Percentiles rank a stretch among this genome's conserved stretches.
Conservation (phyloP, 1,284 basidiomycete genomes). For the Sporisorium reilianum region DNA sequence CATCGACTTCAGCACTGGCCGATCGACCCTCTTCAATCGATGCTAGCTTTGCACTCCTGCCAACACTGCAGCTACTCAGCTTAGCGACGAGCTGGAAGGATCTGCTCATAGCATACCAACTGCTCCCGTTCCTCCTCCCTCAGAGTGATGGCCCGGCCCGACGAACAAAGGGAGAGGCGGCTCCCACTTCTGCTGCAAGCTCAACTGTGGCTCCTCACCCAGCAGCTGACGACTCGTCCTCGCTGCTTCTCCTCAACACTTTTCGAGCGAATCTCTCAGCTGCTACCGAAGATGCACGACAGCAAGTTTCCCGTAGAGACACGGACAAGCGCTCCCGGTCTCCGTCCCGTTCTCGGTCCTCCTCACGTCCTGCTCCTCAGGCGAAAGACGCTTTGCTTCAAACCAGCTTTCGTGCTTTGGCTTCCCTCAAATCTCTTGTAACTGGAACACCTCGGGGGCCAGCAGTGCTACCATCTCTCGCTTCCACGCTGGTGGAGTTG, state of each 20-base stretch:
- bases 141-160: neutral
- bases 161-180: neutral
- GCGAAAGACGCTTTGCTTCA: neutral
- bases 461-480: conserved; percentile 35
- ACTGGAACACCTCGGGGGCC: conserved; percentile 24
- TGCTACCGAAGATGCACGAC: conserved; percentile 6
- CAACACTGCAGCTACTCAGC: conserved; percentile 44
- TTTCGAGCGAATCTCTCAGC: conserved; percentile 29
- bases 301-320: neutral
- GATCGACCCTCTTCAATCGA: conserved; percentile 2
- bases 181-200: neutral
- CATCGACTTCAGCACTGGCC: conserved; percentile 3
- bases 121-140: conserved; percentile 25
- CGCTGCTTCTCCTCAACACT: conserved; percentile 51
- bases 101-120: conserved; percentile 35
- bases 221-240: conserved; percentile 16
- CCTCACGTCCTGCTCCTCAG: neutral
- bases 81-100: conserved; percentile 37
- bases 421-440: conserved; percentile 28
- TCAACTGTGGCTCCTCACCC: neutral
- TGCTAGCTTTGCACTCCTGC: conserved; percentile 44
- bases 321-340: conserved; percentile 1
- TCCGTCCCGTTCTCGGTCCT: conserved; percentile 14
- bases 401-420: conserved; percentile 10
- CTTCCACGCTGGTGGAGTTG: conserved; percentile 35